These are phyloP conservation scores for Fraxinus ornus DNA, from an alignment of 305 asterid genomes.

Conservation along the genomic window DNA sequence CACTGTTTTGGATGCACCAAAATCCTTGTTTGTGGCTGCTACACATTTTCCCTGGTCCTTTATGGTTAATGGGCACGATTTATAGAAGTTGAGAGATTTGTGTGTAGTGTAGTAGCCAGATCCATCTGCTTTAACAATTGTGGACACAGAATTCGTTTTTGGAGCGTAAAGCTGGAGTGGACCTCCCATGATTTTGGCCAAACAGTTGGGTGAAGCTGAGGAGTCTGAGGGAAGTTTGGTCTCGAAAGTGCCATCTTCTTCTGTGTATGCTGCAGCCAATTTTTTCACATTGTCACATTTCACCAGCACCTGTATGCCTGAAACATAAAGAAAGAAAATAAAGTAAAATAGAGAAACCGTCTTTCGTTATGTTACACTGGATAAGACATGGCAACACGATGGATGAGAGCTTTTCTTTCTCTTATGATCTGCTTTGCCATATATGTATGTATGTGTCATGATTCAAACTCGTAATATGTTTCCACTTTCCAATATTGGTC, in stretches of 20 bases:
- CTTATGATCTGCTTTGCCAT: too few species aligned
- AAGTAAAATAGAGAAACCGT: too few species aligned
- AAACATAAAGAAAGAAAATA: neutral
- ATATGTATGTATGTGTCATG: too few species aligned
- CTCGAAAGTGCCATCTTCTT: slow-evolving; percentile 56
- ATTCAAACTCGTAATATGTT: too few species aligned
- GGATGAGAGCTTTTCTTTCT: too few species aligned
- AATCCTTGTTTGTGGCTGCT: slow-evolving; percentile 27
- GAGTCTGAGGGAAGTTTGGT: slow-evolving; percentile 45
- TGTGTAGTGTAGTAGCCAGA: slow-evolving; percentile 37
- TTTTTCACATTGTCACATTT: slow-evolving; percentile 63
- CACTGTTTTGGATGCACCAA: slow-evolving; percentile 75
- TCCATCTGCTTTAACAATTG: slow-evolving; percentile 31
- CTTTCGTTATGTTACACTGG: too few species aligned
- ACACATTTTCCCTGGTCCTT: slow-evolving; percentile 38
- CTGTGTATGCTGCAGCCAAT: slow-evolving; percentile 43
- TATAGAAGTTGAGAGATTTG: slow-evolving; percentile 60
- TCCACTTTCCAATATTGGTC: too few species aligned
- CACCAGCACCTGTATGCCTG: slow-evolving; percentile 64
- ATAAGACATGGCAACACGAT: too few species aligned
- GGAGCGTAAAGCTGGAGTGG: slow-evolving; percentile 52
- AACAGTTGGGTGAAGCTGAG: slow-evolving; percentile 40
- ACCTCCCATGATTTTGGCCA: slow-evolving; percentile 80
- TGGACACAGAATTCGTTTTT: slow-evolving; percentile 26
- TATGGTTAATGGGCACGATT: slow-evolving; percentile 40